These are phyloP conservation scores for Lyophyllum atratum DNA, from an alignment of 768 basidiomycete species.

Conservation along the genomic window DNA sequence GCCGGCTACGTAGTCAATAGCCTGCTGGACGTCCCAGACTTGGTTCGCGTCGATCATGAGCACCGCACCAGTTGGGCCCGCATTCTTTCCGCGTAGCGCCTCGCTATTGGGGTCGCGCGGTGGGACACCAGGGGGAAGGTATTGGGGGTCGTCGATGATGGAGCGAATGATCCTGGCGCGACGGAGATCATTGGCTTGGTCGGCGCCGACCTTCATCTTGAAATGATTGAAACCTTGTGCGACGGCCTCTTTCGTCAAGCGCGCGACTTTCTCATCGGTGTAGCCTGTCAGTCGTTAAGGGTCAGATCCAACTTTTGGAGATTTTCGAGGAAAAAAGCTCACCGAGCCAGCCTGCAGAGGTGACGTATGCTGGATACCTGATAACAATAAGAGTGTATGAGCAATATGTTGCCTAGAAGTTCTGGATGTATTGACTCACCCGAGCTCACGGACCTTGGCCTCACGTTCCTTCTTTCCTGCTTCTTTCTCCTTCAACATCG, in stretches of 20 bases:
- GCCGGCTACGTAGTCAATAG: conserved; percentile 86
- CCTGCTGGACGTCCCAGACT: conserved; percentile 92
- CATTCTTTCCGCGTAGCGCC: conserved; percentile 84
- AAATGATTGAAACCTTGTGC: conserved; percentile 94
- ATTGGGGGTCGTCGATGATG: conserved; percentile 91
- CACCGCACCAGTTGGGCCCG: conserved; percentile 91
- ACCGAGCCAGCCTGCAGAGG: conserved; percentile 92
- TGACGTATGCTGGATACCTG: conserved; percentile 93
- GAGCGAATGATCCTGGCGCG: conserved; percentile 89
- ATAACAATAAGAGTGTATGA: not conserved
- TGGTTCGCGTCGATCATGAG: conserved; percentile 99
- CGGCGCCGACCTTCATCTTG: conserved; percentile 97
- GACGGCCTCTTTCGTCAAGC: conserved; percentile 85
- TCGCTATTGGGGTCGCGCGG: conserved; percentile 62
- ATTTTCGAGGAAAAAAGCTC: conserved; percentile 11
- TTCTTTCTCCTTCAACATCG: conserved; percentile 76
- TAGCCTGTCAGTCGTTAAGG: conserved; percentile 55
- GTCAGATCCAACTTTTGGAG: not conserved
- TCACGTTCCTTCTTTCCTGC: conserved; percentile 80
- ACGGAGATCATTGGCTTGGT: conserved; percentile 79
- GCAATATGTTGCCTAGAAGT: not conserved
- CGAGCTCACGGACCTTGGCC: conserved; percentile 66
- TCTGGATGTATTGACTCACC: conserved; percentile 37
- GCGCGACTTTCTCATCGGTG: conserved; percentile 87
- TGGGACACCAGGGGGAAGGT: conserved; percentile 61